phyloP scores from a whole-genome alignment of 805 yeast genomes.

The Scheffersomyces spartinae region DNA sequence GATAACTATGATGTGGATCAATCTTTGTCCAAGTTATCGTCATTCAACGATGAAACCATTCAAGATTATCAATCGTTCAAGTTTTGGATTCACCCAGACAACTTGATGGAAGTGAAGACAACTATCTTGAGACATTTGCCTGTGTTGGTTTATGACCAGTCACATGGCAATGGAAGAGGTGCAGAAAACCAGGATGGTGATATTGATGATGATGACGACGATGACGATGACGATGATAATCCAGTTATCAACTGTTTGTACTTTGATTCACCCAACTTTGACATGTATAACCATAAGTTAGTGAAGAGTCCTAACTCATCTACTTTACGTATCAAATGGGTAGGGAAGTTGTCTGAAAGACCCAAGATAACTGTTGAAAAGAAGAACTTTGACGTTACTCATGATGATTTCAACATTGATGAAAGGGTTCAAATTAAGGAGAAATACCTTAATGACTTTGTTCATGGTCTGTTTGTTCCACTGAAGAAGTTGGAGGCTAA shows the following conservation, averaged over 20 bases:
- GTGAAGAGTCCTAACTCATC: slow-evolving; percentile 59
- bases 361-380: slow-evolving; percentile 77
- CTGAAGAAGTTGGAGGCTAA: no score
- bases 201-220: slow-evolving; percentile 37
- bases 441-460: slow-evolving; percentile 67
- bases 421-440: slow-evolving; percentile 64
- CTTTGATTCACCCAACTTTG: slow-evolving; percentile 76
- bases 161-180: slow-evolving; percentile 38
- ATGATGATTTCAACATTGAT: slow-evolving; percentile 44
- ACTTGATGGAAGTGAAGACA: slow-evolving; percentile 95
- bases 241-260: slow-evolving; percentile 81
- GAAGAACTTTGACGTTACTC: slow-evolving; percentile 50
- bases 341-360: slow-evolving; percentile 66
- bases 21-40: slow-evolving; percentile 37
- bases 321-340: slow-evolving; percentile 81
- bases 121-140: slow-evolving; percentile 88
- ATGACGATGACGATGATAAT: slow-evolving; percentile 38
- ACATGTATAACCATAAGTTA: slow-evolving; percentile 75
- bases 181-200: slow-evolving; percentile 29
- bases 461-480: slow-evolving; percentile 38
- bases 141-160: slow-evolving; percentile 63
- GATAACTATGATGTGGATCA: slow-evolving; percentile 50
- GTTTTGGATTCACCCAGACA: slow-evolving; percentile 97
- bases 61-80: slow-evolving; percentile 53
- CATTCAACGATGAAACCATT: slow-evolving; percentile 27